phyloP scores from a whole-genome alignment of 345 rosid species.

The Linum usitatissimum region DNA sequence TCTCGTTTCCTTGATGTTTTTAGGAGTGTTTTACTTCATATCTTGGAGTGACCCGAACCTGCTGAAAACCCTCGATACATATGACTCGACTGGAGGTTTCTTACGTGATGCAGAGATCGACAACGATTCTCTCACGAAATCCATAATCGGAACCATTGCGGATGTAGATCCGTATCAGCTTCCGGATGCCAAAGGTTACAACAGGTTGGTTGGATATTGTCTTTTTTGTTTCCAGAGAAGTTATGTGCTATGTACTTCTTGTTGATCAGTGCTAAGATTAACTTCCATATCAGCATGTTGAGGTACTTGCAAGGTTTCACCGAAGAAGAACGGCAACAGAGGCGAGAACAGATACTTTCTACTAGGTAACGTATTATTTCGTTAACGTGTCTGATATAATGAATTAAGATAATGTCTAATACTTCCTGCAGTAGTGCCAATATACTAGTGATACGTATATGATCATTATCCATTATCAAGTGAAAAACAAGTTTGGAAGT shows the following conservation, averaged over 20 bases:
- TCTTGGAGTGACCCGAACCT: constrained; percentile 94
- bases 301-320: constrained; percentile 69
- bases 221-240: neutral
- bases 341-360: constrained; percentile 79
- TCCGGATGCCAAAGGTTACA: constrained; percentile 98
- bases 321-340: constrained; percentile 73
- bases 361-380: constrained; percentile 48
- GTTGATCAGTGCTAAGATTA: neutral
- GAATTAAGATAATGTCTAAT: neutral
- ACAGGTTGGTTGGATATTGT: constrained; percentile 42
- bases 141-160: constrained; percentile 92
- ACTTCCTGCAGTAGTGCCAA: no score
- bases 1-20: constrained; percentile 8
- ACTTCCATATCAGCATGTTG: neutral
- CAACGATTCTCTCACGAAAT: constrained; percentile 72
- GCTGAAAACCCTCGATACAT: constrained; percentile 74
- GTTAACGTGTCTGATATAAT: neutral
- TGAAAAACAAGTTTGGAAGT: no score
- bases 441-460: no score
- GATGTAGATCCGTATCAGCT: constrained; percentile 91
- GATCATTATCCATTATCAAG: no score
- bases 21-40: constrained; percentile 76
- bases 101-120: constrained; percentile 71
- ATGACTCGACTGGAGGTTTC: constrained; percentile 81
- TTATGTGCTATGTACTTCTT: neutral